A percentile compares a stretch with the other conserved stretches of the same genome.
These are phyloP conservation scores for Tetrapisispora phaffii DNA, from an alignment of 805 yeast genomes.

Conservation along the genomic window DNA sequence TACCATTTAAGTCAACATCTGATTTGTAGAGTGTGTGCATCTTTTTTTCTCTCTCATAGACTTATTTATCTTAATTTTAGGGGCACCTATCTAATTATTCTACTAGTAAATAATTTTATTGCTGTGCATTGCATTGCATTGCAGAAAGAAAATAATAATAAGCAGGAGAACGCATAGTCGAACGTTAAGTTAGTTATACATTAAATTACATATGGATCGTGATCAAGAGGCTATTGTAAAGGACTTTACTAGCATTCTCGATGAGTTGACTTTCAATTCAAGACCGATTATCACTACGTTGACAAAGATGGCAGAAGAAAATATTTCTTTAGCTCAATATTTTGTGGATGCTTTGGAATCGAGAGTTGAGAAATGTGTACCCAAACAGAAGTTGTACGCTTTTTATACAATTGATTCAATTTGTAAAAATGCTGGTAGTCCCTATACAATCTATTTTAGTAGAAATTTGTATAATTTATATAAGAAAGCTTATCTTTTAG, in stretches of 20 bases:
- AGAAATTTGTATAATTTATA: conserved; percentile 52
- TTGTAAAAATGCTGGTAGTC: conserved; percentile 81
- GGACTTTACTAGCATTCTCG: conserved; percentile 64
- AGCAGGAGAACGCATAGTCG: not conserved
- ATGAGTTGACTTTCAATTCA: conserved; percentile 77
- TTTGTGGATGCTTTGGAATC: conserved; percentile 67
- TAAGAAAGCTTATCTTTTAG: conserved; percentile 67
- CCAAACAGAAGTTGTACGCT: conserved; percentile 74
- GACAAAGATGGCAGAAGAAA: conserved; percentile 81
- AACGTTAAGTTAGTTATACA: not conserved
- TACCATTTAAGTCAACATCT: no score
- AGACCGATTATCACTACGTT: conserved; percentile 79
- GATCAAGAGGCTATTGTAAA: conserved; percentile 31
- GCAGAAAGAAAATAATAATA: not conserved
- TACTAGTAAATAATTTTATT: no score
- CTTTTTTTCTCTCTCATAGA: no score
- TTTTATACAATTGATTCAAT: conserved; percentile 84
- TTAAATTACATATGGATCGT: not conserved
- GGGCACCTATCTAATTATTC: no score
- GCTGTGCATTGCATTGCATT: no score
- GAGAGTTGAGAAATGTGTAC: conserved; percentile 68
- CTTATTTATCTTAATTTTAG: no score
- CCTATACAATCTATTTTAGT: conserved; percentile 76
- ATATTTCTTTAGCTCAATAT: conserved; percentile 62
- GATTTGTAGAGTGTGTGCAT: no score